Evolutionary conservation across 345 rosid genomes (phyloP).

Genomic region (Passiflora organensis): DNA sequence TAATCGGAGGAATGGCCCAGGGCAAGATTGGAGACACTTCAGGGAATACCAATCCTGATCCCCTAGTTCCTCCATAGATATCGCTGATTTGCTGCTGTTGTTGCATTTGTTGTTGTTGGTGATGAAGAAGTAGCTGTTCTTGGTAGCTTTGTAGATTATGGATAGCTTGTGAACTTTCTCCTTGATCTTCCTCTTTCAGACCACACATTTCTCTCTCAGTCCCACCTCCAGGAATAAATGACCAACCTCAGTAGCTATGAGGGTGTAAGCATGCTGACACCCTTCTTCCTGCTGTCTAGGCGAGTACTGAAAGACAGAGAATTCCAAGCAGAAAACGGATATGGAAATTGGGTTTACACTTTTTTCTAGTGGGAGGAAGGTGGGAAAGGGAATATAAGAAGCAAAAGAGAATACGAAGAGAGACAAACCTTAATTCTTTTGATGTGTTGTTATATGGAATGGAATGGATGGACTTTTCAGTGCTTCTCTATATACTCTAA

Average conservation of each 20-base stretch:
- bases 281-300: conserved; percentile 7
- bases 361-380: conserved; percentile 7
- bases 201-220: conserved; percentile 42
- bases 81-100: conserved; percentile 29
- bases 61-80: conserved; percentile 29
- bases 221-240: conserved; percentile 1
- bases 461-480: conserved; percentile 17
- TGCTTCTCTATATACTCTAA: conserved; percentile 9
- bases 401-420: conserved; percentile 16
- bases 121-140: conserved; percentile 57
- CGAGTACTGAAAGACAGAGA: too few species aligned
- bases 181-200: conserved; percentile 63
- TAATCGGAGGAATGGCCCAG: conserved; percentile 43
- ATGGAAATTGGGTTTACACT: conserved; percentile 9
- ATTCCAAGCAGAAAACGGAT: background rate
- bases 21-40: conserved; percentile 57
- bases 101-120: conserved; percentile 38
- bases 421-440: conserved; percentile 19
- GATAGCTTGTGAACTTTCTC: conserved; percentile 53
- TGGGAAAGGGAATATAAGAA: conserved; percentile 6
- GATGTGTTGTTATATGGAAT: conserved; percentile 15
- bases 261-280: conserved; percentile 13
- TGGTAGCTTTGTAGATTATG: conserved; percentile 59
- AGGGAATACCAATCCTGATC: conserved; percentile 44
- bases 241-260: too few species aligned